Evolutionary conservation across 129 eudicot genomes (phyloP).

Genomic region (Deinandra increscens): DNA sequence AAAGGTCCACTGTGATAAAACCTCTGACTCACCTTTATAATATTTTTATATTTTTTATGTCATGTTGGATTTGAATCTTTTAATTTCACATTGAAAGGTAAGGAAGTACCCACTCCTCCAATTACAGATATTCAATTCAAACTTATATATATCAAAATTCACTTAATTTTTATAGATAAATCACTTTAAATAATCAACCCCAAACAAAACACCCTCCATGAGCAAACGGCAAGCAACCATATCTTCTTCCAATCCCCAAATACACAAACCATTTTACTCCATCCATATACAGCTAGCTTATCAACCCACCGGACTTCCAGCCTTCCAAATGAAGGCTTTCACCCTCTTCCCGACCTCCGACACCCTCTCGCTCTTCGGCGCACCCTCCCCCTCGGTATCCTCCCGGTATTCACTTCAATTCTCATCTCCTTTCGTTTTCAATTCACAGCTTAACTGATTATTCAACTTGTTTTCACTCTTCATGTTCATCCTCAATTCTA

Average conservation of each 20-base stretch:
- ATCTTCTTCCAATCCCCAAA: conserved; percentile 18
- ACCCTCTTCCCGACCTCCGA: conserved; percentile 31
- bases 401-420: conserved; percentile 30
- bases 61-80: too few relatives aligned
- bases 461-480: not conserved
- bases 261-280: not conserved
- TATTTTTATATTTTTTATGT: too few relatives aligned
- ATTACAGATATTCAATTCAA: too few relatives aligned
- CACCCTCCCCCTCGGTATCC: conserved; percentile 21
- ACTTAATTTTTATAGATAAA: too few relatives aligned
- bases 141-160: too few relatives aligned
- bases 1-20: too few relatives aligned
- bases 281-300: conserved; percentile 13
- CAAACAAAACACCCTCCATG: not conserved
- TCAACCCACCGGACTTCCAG: not conserved
- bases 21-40: too few relatives aligned
- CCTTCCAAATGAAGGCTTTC: conserved; percentile 31
- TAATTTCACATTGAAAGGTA: too few relatives aligned
- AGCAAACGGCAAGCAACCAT: conserved; percentile 13
- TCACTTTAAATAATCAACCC: too few relatives aligned
- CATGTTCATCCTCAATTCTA: not conserved
- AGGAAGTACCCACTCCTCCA: too few relatives aligned
- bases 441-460: not conserved
- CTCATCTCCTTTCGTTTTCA: conserved; percentile 7
- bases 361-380: conserved; percentile 28